A percentile compares a stretch with the other conserved stretches of the same genome.
These are phyloP conservation scores for Spergularia bocconei DNA, from an alignment of 148 eudicot genomes.

Conservation along the genomic window DNA sequence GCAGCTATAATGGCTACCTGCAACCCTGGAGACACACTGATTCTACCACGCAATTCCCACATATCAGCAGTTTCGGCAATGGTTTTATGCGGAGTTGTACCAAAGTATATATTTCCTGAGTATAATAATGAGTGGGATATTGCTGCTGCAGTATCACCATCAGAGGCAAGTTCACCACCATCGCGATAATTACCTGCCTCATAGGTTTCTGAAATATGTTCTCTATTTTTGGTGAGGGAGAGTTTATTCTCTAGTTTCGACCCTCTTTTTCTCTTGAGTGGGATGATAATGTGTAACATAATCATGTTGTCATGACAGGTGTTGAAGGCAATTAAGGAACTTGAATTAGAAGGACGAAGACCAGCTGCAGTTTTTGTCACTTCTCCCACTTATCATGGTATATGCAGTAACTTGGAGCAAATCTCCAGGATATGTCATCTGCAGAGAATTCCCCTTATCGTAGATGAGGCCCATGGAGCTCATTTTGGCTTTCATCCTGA, in stretches of 20 bases:
- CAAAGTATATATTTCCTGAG: constrained; percentile 63
- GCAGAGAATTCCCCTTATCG: constrained; percentile 53
- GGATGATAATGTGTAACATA: no score
- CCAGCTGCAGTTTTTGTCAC: constrained; percentile 66
- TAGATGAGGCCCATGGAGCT: constrained; percentile 90
- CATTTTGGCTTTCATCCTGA: constrained; percentile 71
- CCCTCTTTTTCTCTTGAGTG: no score
- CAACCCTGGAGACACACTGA: constrained; percentile 61
- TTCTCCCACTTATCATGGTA: constrained; percentile 76
- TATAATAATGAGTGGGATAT: constrained; percentile 63
- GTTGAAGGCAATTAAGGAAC: constrained; percentile 49
- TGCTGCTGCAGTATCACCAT: constrained; percentile 49
- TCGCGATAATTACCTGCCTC: background rate
- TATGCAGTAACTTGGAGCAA: constrained; percentile 57
- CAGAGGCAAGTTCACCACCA: constrained; percentile 48
- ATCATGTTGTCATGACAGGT: constrained; percentile 43
- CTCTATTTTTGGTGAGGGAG: no score
- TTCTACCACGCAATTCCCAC: constrained; percentile 76
- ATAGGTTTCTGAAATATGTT: background rate
- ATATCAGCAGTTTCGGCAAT: constrained; percentile 64
- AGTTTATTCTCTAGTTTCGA: no score
- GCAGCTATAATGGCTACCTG: constrained; percentile 75
- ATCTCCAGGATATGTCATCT: constrained; percentile 50
- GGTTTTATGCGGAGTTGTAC: constrained; percentile 60
- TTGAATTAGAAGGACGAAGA: constrained; percentile 49